Conservation (phyloP, 78 protist genomes). For the Fonticula alba region DNA sequence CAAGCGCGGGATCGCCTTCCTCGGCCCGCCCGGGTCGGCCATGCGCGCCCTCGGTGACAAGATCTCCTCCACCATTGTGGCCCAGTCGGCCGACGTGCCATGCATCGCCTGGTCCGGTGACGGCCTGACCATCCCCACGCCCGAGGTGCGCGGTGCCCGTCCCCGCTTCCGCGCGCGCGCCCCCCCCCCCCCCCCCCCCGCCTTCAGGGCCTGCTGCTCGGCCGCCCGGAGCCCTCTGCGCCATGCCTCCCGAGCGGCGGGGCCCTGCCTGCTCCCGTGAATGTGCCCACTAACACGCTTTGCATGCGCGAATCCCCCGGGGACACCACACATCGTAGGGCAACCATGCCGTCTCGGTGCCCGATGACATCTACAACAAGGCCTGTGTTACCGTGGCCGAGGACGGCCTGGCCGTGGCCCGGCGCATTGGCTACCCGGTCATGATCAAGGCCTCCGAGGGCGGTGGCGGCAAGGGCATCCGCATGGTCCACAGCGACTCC, state of each 20-base stretch:
- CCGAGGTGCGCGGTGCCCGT: background rate
- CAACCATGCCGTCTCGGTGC: constrained; percentile 1
- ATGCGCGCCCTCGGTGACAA: constrained; percentile 85
- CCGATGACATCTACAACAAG: constrained; percentile 6
- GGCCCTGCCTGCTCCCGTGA: background rate
- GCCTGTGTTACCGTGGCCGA: constrained; percentile 25
- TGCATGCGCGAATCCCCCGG: background rate
- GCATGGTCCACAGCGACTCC: constrained; percentile 28
- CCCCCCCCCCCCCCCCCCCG: background rate
- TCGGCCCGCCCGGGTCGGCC: constrained; percentile 66
- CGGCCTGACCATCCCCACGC: constrained; percentile 24
- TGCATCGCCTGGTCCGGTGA: constrained; percentile 81
- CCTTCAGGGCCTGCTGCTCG: too few species aligned
- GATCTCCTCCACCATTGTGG: constrained; percentile 84
- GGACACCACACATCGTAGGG: background rate
- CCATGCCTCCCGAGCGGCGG: too few species aligned
- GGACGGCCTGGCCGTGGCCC: constrained; percentile 24
- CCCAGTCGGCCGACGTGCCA: constrained; percentile 78
- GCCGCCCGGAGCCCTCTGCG: too few species aligned
- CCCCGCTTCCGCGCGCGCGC: background rate
- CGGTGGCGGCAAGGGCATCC: constrained; percentile 82
- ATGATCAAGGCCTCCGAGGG: constrained; percentile 84
- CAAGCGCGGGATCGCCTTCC: constrained; percentile 32
- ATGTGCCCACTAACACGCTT: background rate
- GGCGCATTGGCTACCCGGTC: constrained; percentile 54